phyloP scores from a whole-genome alignment of 371 early-diverging fungal genomes.

The Cladochytrium tenue region DNA sequence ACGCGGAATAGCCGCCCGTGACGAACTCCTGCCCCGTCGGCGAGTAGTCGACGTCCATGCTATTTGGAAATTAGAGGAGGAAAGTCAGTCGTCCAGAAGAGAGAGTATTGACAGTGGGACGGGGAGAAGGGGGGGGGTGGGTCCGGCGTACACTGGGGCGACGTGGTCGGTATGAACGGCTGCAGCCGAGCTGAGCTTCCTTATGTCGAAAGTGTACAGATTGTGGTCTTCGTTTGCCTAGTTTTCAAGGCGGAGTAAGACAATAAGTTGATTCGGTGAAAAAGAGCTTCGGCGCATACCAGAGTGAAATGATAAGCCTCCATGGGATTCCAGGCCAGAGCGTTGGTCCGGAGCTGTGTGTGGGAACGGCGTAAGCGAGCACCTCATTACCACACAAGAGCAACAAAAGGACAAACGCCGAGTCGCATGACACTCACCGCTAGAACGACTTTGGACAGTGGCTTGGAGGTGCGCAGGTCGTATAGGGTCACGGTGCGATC shows the following conservation, averaged over 20 bases:
- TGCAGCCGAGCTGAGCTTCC: constrained; percentile 80
- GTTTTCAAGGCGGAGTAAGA: constrained; percentile 7
- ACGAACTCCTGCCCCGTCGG: constrained; percentile 97
- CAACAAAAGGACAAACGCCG: too few species aligned
- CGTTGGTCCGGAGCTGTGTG: constrained; percentile 73
- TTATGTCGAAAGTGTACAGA: constrained; percentile 94
- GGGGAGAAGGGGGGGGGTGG: background rate
- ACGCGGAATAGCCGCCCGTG: constrained; percentile 92
- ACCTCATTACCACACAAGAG: too few species aligned
- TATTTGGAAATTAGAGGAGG: constrained; percentile 23
- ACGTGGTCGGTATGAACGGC: constrained; percentile 94
- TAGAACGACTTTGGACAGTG: constrained; percentile 78
- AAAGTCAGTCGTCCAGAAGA: background rate
- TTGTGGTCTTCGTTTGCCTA: constrained; percentile 97
- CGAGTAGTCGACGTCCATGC: constrained; percentile 93
- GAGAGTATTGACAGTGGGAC: background rate
- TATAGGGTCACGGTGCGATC: constrained; percentile 93
- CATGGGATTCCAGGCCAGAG: constrained; percentile 97
- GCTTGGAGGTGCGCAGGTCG: constrained; percentile 83
- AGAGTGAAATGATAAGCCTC: constrained; percentile 91
- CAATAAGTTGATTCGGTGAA: background rate
- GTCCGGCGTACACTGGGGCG: constrained; percentile 79
- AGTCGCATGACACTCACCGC: constrained; percentile 23
- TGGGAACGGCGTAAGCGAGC: background rate
- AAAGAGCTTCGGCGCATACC: constrained; percentile 16